A percentile compares a stretch with the other conserved stretches of the same genome.
phyloP scores from a whole-genome alignment of 257 asterid genomes.

The Plectranthus barbatus region DNA sequence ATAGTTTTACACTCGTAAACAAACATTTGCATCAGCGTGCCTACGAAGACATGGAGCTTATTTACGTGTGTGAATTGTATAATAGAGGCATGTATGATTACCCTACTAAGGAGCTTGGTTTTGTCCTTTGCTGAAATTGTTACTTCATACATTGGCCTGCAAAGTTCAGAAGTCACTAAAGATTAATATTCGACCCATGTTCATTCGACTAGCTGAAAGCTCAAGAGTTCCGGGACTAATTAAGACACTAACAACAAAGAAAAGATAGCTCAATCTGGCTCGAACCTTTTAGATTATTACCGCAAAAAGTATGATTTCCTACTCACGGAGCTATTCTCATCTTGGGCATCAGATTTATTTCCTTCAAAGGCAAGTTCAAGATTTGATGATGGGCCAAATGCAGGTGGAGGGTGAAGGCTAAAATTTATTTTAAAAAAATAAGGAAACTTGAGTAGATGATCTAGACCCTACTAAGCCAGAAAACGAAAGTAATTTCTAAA shows the following conservation, averaged over 20 bases:
- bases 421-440: conserved; percentile 7
- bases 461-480: neutral
- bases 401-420: conserved; percentile 65
- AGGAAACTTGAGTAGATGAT: neutral
- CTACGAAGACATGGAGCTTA: neutral
- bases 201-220: neutral
- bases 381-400: conserved; percentile 47
- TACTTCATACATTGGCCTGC: conserved; percentile 68
- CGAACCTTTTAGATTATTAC: conserved; percentile 74
- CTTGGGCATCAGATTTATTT: conserved; percentile 28
- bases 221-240: neutral
- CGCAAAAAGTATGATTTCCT: conserved; percentile 44
- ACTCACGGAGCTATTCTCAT: conserved; percentile 42
- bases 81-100: conserved; percentile 21
- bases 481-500: neutral
- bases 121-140: conserved; percentile 80
- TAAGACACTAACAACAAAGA: conserved; percentile 9
- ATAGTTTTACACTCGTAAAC: neutral
- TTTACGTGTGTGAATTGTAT: too few relatives aligned
- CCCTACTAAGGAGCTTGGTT: conserved; percentile 84
- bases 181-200: neutral
- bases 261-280: conserved; percentile 30
- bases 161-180: conserved; percentile 3
- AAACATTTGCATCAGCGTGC: neutral
- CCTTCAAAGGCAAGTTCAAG: conserved; percentile 35